Conservation (phyloP, 768 basidiomycete species). For the Suillus fuscotomentosus region DNA sequence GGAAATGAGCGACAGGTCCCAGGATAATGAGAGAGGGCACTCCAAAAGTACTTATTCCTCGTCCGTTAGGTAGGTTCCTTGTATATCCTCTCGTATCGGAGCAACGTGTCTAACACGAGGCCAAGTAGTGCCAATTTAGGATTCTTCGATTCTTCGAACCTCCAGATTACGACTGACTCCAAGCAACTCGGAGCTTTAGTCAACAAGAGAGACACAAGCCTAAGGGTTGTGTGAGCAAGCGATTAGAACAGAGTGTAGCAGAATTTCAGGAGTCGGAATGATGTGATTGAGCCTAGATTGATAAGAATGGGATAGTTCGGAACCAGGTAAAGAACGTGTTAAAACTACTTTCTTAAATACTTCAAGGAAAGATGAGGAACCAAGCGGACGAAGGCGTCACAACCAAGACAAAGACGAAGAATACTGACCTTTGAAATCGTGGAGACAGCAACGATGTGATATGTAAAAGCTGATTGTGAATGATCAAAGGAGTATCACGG, state of each 20-base stretch:
- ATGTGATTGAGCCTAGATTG: background rate
- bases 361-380: background rate
- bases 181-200: background rate
- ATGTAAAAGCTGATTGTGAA: background rate
- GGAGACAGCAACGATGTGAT: background rate
- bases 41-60: background rate
- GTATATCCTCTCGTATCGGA: background rate
- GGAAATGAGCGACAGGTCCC: background rate
- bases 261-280: background rate
- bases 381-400: background rate
- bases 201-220: background rate
- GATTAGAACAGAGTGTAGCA: background rate
- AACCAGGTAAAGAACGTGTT: background rate
- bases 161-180: background rate
- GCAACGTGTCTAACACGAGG: constrained; percentile 2
- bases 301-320: background rate
- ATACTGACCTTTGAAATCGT: background rate
- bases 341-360: background rate
- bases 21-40: background rate
- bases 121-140: background rate
- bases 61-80: background rate
- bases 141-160: background rate
- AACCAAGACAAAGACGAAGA: background rate
- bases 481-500: background rate
- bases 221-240: background rate